phyloP scores from a whole-genome alignment of 306 rosid genomes.

The Cotoneaster glaucophyllus region DNA sequence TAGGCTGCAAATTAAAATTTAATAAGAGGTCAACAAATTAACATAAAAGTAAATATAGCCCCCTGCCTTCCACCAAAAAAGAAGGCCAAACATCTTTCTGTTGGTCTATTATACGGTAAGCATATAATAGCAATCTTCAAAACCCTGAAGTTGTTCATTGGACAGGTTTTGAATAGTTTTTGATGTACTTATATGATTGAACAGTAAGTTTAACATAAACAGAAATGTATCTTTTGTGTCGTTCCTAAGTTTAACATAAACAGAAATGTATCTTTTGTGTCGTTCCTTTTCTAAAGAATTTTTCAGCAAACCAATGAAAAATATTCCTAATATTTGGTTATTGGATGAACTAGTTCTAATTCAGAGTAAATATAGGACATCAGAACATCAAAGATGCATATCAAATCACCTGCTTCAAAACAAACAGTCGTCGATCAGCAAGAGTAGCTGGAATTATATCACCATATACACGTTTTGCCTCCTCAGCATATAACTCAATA shows the following conservation, averaged over 20 bases:
- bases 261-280: background rate
- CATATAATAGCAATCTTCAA: background rate
- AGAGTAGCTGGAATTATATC: slow-evolving; percentile 86
- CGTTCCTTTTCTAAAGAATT: background rate
- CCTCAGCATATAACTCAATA: slow-evolving; percentile 88
- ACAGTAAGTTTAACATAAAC: background rate
- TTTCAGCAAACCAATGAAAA: background rate
- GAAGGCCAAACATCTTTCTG: background rate
- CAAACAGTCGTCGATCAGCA: slow-evolving; percentile 77
- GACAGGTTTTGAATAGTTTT: background rate
- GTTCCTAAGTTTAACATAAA: background rate
- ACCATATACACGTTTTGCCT: slow-evolving; percentile 91
- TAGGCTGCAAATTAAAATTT: slow-evolving; percentile 61
- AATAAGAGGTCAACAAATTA: background rate
- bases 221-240: background rate
- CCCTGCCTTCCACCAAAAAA: slow-evolving; percentile 2
- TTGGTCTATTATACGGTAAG: background rate
- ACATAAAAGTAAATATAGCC: background rate
- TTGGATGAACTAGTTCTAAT: background rate
- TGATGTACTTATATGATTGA: background rate
- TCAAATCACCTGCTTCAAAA: slow-evolving; percentile 72
- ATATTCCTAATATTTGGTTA: background rate
- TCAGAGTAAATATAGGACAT: slow-evolving; percentile 3
- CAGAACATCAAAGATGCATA: slow-evolving; percentile 14
- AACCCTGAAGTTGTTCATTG: slow-evolving; percentile 1